Base-by-base conservation (phyloP, 345 rosid species). In the Erucastrum elatum region DNA sequence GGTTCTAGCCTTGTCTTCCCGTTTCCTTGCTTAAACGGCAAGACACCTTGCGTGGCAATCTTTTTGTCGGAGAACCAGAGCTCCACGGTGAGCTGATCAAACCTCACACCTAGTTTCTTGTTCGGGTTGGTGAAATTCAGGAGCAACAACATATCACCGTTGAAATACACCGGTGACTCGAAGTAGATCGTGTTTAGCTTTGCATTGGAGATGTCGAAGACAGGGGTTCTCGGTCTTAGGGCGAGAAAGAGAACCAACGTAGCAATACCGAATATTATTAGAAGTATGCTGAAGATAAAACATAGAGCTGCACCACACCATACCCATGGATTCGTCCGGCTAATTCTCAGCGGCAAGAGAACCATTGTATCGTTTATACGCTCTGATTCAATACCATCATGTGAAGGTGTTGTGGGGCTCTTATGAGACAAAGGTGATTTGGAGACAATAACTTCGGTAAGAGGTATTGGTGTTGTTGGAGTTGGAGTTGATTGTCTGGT, bases 91-190 rank as follows among this genome's bases (percentile, higher is more conserved):
- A 84, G 72, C 63, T 83, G 69, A 85, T 91, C 95, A 33, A 90
- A 92, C 74, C 86, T 89, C 41, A 89, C 81, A 39, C 85, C 84
- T 11, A 92, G 80, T 81, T 89, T 92, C 77, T 77, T 78, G 76
- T 92, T 92, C 9, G 94, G 97, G 77, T 94, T 94, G 71, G 97
- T 86, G 77, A 92, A 90, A 51, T 91, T 91, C 12, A 87, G 88
- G 2, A 86, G 82, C 78, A 92, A 80, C 75, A 85, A 79, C 69
- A 94, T 73, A 59, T 94, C 93, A 2, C 97, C 96, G 0, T 91
- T 94, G 87, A 94, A 89, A 82, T 86, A 91, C 72, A 84, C 90
- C 0, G 93, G 94, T 2, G 98, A 85, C 67, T 90, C 97, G 31
- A 94, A 90, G 91, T 86, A 88, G 82, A 92, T 79, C 49, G 78